phyloP scores from a whole-genome alignment of 2,329 filamentous ascomycete genomes.

The Alternaria novae-zelandiae region DNA sequence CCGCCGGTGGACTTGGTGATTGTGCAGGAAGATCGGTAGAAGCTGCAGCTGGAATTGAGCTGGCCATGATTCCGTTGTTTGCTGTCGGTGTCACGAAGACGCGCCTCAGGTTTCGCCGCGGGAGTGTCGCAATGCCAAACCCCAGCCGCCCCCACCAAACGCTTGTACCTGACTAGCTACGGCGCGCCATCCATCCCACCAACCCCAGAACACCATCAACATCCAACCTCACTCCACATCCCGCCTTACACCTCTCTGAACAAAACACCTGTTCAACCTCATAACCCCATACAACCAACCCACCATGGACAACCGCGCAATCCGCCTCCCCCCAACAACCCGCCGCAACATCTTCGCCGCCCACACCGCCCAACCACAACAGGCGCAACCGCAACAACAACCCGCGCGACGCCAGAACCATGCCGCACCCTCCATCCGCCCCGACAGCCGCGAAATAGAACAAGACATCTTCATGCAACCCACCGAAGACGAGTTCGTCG shows the following conservation, averaged over 20 bases:
- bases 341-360: slow-evolving; percentile 41
- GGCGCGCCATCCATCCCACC: slow-evolving; percentile 8
- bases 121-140: not conserved
- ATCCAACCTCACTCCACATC: not conserved
- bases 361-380: slow-evolving; percentile 26
- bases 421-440: slow-evolving; percentile 24
- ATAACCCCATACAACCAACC: not conserved
- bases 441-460: slow-evolving; percentile 19
- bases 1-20: slow-evolving; percentile 8
- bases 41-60: too few species aligned
- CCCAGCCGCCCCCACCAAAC: not conserved
- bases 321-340: slow-evolving; percentile 32
- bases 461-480: slow-evolving; percentile 27
- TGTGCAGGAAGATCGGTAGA: slow-evolving; percentile 8
- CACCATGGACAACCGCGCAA: slow-evolving; percentile 26
- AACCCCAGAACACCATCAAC: slow-evolving; percentile 1
- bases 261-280: not conserved
- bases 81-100: not conserved
- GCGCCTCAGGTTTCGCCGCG: not conserved
- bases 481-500: slow-evolving; percentile 55
- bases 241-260: not conserved
- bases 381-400: not conserved
- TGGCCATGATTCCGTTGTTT: not conserved
- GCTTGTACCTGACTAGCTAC: slow-evolving; percentile 15
- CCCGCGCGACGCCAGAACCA: slow-evolving; percentile 33